phyloP scores from a whole-genome alignment of 2,329 filamentous ascomycete species.

The Xenoacremonium recifei region DNA sequence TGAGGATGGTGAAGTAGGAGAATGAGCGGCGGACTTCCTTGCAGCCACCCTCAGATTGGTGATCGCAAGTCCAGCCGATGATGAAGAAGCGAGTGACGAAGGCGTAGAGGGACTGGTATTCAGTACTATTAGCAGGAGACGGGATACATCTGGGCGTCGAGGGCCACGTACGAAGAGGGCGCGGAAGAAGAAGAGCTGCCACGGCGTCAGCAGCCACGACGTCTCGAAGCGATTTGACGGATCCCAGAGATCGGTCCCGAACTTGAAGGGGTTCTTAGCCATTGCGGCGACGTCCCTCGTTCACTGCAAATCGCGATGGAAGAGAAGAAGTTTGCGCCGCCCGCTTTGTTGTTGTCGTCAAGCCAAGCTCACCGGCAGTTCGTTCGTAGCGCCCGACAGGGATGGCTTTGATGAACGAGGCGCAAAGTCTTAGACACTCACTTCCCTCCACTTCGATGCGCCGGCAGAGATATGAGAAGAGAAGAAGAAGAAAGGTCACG shows the following conservation, averaged over 20 bases:
- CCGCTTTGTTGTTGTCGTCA: background rate
- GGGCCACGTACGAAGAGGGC: slow-evolving; percentile 50
- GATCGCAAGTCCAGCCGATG: slow-evolving; percentile 63
- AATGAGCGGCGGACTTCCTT: slow-evolving; percentile 55
- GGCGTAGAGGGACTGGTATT: slow-evolving; percentile 58
- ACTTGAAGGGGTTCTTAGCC: slow-evolving; percentile 33
- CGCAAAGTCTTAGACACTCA: background rate
- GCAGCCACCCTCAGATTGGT: slow-evolving; percentile 43
- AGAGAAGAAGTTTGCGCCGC: background rate
- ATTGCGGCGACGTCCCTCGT: slow-evolving; percentile 12
- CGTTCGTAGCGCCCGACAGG: background rate
- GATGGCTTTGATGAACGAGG: background rate
- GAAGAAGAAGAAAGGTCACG: too few species aligned
- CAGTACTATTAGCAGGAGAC: background rate
- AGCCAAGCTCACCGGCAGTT: background rate
- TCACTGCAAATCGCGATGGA: too few species aligned
- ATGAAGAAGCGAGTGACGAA: slow-evolving; percentile 69
- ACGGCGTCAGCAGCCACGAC: slow-evolving; percentile 75
- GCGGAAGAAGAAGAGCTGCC: slow-evolving; percentile 57
- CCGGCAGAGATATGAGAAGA: too few species aligned
- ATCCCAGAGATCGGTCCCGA: slow-evolving; percentile 47
- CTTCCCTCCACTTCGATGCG: background rate
- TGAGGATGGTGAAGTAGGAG: slow-evolving; percentile 80
- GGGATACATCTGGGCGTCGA: background rate
- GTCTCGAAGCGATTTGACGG: slow-evolving; percentile 69